A percentile compares a stretch with the other conserved stretches of the same genome.
These are phyloP conservation scores for Achaetomium macrosporum DNA, from an alignment of 2,329 filamentous ascomycete genomes.

Conservation along the genomic window DNA sequence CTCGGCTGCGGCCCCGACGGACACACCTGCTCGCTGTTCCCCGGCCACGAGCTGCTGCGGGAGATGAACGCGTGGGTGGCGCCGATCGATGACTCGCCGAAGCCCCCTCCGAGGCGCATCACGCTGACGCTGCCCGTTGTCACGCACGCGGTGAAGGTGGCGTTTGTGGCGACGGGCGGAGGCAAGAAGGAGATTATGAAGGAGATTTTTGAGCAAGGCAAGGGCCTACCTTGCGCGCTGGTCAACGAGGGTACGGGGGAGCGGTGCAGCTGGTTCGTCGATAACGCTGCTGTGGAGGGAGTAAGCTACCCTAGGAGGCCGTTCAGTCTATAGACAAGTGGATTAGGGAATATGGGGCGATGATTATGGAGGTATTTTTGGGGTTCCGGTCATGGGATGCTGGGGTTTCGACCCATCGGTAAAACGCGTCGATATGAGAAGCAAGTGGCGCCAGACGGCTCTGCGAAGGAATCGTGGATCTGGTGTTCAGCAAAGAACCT, in stretches of 20 bases:
- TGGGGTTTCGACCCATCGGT: too few species aligned
- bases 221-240: slow-evolving; percentile 75
- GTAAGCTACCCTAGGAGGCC: slow-evolving; percentile 75
- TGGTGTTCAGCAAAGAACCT: not conserved
- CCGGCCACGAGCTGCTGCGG: slow-evolving; percentile 76
- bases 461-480: too few species aligned
- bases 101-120: slow-evolving; percentile 85
- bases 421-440: too few species aligned
- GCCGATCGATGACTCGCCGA: slow-evolving; percentile 86
- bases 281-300: slow-evolving; percentile 76
- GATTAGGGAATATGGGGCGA: not conserved
- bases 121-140: slow-evolving; percentile 90
- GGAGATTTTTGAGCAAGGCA: slow-evolving; percentile 82
- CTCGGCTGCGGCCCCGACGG: slow-evolving; percentile 93
- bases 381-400: not conserved
- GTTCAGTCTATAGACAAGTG: slow-evolving; percentile 36
- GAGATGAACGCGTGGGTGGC: slow-evolving; percentile 90
- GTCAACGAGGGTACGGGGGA: slow-evolving; percentile 82
- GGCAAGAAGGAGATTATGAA: slow-evolving; percentile 91
- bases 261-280: slow-evolving; percentile 92
- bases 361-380: not conserved
- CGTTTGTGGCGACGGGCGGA: slow-evolving; percentile 83
- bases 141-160: slow-evolving; percentile 77
- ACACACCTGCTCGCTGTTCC: slow-evolving; percentile 95
- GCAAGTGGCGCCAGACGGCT: too few species aligned